phyloP scores from a whole-genome alignment of 371 early-diverging fungal genomes.

The Encephalitozoon intestinalis region DNA sequence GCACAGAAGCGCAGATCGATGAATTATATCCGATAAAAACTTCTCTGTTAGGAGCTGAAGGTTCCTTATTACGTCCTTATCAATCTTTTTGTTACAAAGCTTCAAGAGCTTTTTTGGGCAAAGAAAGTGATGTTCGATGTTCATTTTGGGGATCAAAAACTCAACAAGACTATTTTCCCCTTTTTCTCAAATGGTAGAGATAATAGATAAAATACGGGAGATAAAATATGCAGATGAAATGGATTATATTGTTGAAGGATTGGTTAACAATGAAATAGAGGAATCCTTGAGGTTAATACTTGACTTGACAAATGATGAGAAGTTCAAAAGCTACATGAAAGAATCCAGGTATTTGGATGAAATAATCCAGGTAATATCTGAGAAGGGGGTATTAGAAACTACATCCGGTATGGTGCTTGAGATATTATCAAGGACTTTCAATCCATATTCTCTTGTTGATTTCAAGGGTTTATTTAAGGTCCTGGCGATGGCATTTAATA shows the following conservation, averaged over 20 bases:
- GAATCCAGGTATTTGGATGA: neutral
- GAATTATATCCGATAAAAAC: slow-evolving; percentile 58
- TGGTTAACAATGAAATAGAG: neutral
- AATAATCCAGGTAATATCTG: neutral
- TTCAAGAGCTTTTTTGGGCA: slow-evolving; percentile 39
- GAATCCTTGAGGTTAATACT: neutral
- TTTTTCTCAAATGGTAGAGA: neutral
- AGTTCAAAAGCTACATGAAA: neutral
- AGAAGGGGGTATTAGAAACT: too few species aligned
- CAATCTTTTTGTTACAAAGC: slow-evolving; percentile 45
- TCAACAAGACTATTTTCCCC: neutral
- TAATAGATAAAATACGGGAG: neutral
- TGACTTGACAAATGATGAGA: neutral
- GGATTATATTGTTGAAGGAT: neutral
- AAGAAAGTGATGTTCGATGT: slow-evolving; percentile 40
- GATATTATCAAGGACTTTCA: neutral
- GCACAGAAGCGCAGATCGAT: slow-evolving; percentile 50
- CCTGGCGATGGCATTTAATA: neutral
- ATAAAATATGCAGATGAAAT: slow-evolving; percentile 3
- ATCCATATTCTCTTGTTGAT: neutral
- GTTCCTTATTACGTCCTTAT: slow-evolving; percentile 47
- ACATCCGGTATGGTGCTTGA: neutral
- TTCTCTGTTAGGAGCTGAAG: slow-evolving; percentile 59
- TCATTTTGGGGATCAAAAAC: slow-evolving; percentile 15
- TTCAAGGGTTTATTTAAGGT: neutral